A percentile compares a stretch with the other conserved stretches of the same genome.
These are phyloP conservation scores for Microthlaspi erraticum DNA, from an alignment of 345 rosid species.

Conservation along the genomic window DNA sequence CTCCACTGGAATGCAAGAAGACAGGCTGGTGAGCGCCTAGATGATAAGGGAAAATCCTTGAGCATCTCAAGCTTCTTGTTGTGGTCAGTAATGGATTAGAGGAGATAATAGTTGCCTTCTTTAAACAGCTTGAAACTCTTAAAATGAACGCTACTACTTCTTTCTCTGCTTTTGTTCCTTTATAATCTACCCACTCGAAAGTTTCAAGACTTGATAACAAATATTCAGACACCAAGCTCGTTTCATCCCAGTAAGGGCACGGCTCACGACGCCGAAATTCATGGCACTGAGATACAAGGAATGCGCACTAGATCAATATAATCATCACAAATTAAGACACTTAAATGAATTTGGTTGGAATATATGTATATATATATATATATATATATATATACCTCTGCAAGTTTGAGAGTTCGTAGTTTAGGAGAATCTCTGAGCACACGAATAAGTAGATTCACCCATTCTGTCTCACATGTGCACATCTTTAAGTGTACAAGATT, in stretches of 20 bases:
- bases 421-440: constrained; percentile 27
- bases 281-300: constrained; percentile 1
- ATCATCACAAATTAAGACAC: not conserved
- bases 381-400: constrained; percentile 7
- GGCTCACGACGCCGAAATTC: not conserved
- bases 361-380: not conserved
- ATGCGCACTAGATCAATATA: not conserved
- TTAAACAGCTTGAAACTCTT: constrained; percentile 1
- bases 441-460: constrained; percentile 30
- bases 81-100: not conserved
- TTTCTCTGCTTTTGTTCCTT: constrained; percentile 11
- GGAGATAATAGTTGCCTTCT: not conserved
- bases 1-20: not conserved
- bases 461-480: constrained; percentile 34
- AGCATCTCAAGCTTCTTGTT: not conserved
- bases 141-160: not conserved
- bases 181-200: not conserved
- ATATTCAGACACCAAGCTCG: constrained; percentile 9
- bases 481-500: constrained; percentile 23
- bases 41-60: not conserved
- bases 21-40: not conserved
- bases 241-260: constrained; percentile 13
- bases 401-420: constrained; percentile 1
- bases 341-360: not conserved
- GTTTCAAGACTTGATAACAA: not conserved